Evolutionary conservation across 768 basidiomycete species (phyloP), one percentile per base, ranked within the genome.

Genomic region (Boletus subparvulus): DNA sequence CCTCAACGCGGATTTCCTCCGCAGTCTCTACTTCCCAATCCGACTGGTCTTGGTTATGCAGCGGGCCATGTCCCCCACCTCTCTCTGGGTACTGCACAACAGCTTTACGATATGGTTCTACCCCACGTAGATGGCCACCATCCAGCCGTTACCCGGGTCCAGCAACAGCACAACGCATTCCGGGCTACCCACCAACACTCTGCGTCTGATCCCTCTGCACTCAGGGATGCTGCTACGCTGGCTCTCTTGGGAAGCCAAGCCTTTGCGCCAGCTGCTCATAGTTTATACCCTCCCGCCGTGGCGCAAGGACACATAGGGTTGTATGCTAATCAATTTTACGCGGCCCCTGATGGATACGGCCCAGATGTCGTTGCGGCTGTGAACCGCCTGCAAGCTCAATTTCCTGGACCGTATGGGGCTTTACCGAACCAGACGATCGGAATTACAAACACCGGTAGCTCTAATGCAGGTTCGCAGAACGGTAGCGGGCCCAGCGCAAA

Each of bases 401-500:
- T 75, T 52, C 67, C 75, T 17, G 75, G 85, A 12, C 81, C 85
- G 48, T 91, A 86, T 62, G 79, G 78, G 6, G 74, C 58, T 50
- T 60, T 80, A 13, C 75, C 78, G n/a, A 65, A 54, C 30, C 85
- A 85, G 57, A 73, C 67, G 7, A 69, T 74, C 72, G 55, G 71
- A 63, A 69, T 80, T 40, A 69, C 78, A 16, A 81, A 79, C 59
- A 78, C 80, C 0, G 74, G 76, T 19, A 48, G 63, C 58, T 63
- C 58, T 52, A 61, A 52, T 55, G 1, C 61, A 19, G 64, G 66
- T 39, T 65, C 73, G 19, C 69, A 73, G 39, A 67, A 39, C 30
- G 79, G 79, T 45, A 78, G 75, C 46, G 92, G 92, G 0, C 92
- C 92, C 16, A 93, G 90, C 60, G 89, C 92, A 11, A 94, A 94